Conservation (phyloP, 805 yeast species). For the Nakazawaea peltata region DNA sequence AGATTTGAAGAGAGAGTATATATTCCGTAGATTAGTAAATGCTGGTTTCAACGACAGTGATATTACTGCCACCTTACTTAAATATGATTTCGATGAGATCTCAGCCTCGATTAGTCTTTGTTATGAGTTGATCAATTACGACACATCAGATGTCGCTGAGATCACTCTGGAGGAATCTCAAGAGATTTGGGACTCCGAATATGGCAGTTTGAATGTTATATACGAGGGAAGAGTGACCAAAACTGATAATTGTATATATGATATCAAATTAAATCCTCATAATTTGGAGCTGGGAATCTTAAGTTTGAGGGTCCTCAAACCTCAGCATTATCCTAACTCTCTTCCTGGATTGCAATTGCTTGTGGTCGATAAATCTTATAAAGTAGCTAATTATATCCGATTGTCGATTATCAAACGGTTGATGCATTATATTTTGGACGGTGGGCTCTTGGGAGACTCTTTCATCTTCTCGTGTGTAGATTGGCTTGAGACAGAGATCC, state of each 20-base stretch:
- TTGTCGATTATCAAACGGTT: slow-evolving; percentile 43
- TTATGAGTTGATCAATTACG: slow-evolving; percentile 22
- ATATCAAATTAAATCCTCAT: slow-evolving; percentile 23
- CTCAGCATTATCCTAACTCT: slow-evolving; percentile 51
- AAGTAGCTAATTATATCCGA: slow-evolving; percentile 65
- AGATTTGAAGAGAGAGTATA: slow-evolving; percentile 46
- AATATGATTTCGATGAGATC: slow-evolving; percentile 35
- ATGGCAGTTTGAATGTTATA: slow-evolving; percentile 57
- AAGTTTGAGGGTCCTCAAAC: slow-evolving; percentile 32
- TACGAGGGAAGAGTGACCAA: slow-evolving; percentile 34
- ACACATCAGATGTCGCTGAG: slow-evolving; percentile 9
- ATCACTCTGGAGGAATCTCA: slow-evolving; percentile 21
- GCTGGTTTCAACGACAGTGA: slow-evolving; percentile 70
- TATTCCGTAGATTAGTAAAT: slow-evolving; percentile 46
- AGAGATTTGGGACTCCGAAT: slow-evolving; percentile 67
- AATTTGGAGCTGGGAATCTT: slow-evolving; percentile 18
- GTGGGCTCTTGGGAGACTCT: slow-evolving; percentile 56
- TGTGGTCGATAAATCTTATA: slow-evolving; percentile 32
- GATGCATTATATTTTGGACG: slow-evolving; percentile 31
- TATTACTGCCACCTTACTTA: slow-evolving; percentile 39
- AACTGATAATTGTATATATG: slow-evolving; percentile 22
- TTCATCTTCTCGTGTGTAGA: slow-evolving; percentile 62
- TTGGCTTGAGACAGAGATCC: slow-evolving; percentile 65
- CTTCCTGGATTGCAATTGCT: slow-evolving; percentile 63
- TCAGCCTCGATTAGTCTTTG: slow-evolving; percentile 45